A percentile compares a stretch with the other conserved stretches of the same genome.
Evolutionary conservation across 257 asterid species (phyloP).

Genomic region (Ilex aquifolium): DNA sequence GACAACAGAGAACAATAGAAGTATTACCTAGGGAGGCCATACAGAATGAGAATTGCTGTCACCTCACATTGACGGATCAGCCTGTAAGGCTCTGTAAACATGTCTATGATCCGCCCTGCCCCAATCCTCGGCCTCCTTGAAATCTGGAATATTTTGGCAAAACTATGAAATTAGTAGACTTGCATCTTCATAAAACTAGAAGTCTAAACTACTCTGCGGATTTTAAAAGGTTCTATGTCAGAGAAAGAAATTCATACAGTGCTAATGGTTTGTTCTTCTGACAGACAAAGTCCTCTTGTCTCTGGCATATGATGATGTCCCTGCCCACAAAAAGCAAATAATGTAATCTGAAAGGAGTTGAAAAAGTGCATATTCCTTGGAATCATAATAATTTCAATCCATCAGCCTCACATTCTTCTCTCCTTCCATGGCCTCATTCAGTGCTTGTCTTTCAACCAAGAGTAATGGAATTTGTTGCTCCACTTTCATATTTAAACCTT

Average conservation of each 20-base stretch:
- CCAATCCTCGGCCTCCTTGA: slow-evolving; percentile 81
- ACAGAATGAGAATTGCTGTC: slow-evolving; percentile 87
- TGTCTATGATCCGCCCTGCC: slow-evolving; percentile 69
- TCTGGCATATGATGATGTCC: slow-evolving; percentile 90
- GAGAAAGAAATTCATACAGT: slow-evolving; percentile 43
- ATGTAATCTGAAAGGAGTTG: not conserved
- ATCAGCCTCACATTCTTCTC: slow-evolving; percentile 62
- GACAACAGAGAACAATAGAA: not conserved
- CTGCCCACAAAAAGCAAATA: slow-evolving; percentile 25
- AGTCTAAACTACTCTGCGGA: not conserved
- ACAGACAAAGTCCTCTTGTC: slow-evolving; percentile 94
- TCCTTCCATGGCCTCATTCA: slow-evolving; percentile 96
- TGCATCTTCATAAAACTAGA: not conserved
- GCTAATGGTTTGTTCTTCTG: slow-evolving; percentile 90
- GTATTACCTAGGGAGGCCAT: slow-evolving; percentile 90
- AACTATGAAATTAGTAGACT: slow-evolving; percentile 1
- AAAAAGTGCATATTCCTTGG: not conserved
- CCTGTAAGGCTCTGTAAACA: slow-evolving; percentile 92
- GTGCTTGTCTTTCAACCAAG: slow-evolving; percentile 93
- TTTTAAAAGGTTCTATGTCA: not conserved
- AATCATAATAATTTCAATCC: slow-evolving; percentile 3
- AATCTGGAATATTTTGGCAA: slow-evolving; percentile 41
- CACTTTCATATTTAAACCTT: slow-evolving; percentile 90
- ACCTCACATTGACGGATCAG: slow-evolving; percentile 82
- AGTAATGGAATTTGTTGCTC: slow-evolving; percentile 96